phyloP scores from a whole-genome alignment of 345 rosid genomes.

The Camelina hispida region DNA sequence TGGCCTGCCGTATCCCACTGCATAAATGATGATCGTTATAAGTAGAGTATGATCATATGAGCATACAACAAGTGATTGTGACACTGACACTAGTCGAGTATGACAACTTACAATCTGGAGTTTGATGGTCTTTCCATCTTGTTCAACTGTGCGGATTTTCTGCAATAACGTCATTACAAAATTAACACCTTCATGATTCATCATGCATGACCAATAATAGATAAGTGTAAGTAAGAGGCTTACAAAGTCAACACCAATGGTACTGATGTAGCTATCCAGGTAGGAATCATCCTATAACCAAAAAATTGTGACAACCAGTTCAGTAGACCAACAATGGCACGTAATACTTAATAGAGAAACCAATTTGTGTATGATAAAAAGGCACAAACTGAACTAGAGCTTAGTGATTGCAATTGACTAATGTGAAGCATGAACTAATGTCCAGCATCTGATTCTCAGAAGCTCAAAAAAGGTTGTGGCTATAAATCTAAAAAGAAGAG shows the following conservation, averaged over 20 bases:
- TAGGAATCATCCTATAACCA: conserved; percentile 79
- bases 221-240: conserved; percentile 40
- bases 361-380: neutral
- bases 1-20: conserved; percentile 99
- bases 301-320: conserved; percentile 9
- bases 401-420: neutral
- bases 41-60: neutral
- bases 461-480: neutral
- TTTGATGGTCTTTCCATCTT: conserved; percentile 79
- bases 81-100: neutral
- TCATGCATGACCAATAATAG: neutral
- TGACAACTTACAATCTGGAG: conserved; percentile 48
- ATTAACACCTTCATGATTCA: neutral
- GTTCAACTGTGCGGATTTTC: conserved; percentile 96
- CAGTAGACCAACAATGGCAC: neutral
- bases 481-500: neutral
- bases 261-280: conserved; percentile 91
- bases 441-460: neutral
- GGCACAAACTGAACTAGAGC: conserved; percentile 13
- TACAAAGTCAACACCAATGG: conserved; percentile 93
- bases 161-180: conserved; percentile 39
- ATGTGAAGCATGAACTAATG: neutral
- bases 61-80: neutral
- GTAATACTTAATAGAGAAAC: neutral
- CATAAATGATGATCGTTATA: conserved; percentile 32